Evolutionary conservation across 1,139 yeast species (phyloP), one percentile per base, ranked within the genome.

Genomic region (Hansenula anomala): DNA sequence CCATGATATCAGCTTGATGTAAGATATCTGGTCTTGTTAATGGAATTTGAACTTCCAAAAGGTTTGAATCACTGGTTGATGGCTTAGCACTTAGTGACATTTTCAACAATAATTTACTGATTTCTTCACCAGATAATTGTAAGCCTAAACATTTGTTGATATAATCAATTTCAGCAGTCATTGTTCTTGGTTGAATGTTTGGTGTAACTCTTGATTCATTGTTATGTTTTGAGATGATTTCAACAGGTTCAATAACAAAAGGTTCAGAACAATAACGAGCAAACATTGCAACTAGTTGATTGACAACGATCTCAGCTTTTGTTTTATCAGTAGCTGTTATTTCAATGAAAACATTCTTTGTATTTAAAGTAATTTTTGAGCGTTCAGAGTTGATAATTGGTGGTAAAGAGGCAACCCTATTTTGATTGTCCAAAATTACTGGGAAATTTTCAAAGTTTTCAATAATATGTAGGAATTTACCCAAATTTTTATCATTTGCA

Each of bases 1-100:
- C 99, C 96, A 94, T 86, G 52, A 94, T 84, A 65, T 94, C 99
- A 73, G 98, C 92, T 63, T 89, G 96, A 64, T 94, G 99, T 57
- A 94, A 75, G 47, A 94, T 78, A 64, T 94, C 99, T 10, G 97
- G 81, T 69, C 99, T 82, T 34, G 98, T 92, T 54, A 88, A 81
- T 50, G 99, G 98, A 45, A 92, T 77, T 34, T 67, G 61, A 40
- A 92, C 95, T 41, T 83, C 80, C 41, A 90, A 59, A 30, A 75
- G 50, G 48, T 79, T 73, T 17, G 68, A 54, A 48, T 78, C 74
- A 5, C 61, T 55, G 6, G 64, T 44, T 5, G 82, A 67, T 25
- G 79, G 78, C 24, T 62, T 57, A 22, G 95, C 95, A 41, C 61
- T 64, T 52, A 92, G 72, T 22, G 95, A 81, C 96, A 94, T 88